Conservation (phyloP, 495 filamentous ascomycete species). For the Lophium mytilinum region DNA sequence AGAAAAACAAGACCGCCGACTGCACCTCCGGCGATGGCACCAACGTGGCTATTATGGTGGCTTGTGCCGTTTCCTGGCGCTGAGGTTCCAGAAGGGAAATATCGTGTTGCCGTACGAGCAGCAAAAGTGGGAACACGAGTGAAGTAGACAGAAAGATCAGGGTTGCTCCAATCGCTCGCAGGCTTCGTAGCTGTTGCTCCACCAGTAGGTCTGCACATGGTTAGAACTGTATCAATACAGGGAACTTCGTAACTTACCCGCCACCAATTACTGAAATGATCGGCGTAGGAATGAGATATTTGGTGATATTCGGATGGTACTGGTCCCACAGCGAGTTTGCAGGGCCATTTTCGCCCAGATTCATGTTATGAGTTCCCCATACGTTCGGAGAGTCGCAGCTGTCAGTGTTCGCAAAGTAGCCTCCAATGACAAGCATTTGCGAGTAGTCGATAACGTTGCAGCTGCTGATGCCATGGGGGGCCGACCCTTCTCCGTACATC, state of each 20-base stretch:
- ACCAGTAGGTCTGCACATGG: conserved; percentile 28
- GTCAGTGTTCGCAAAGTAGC: conserved; percentile 31
- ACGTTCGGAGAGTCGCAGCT: conserved; percentile 29
- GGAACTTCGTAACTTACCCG: conserved; percentile 28
- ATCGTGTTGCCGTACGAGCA: conserved; percentile 19
- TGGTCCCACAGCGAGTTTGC: conserved; percentile 33
- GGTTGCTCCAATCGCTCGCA: conserved; percentile 23
- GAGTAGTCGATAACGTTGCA: conserved; percentile 43
- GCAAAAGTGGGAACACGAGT: conserved; percentile 18
- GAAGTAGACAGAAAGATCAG: conserved; percentile 31
- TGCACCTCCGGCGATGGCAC: conserved; percentile 30
- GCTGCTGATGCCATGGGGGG: conserved; percentile 41
- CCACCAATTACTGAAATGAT: conserved; percentile 39
- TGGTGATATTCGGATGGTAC: conserved; percentile 33
- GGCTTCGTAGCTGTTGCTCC: conserved; percentile 35
- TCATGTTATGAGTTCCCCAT: conserved; percentile 39
- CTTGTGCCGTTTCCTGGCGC: conserved; percentile 4
- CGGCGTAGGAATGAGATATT: conserved; percentile 39
- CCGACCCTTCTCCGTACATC: conserved; percentile 32
- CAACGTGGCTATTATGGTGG: conserved; percentile 8
- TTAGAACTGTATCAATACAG: background rate
- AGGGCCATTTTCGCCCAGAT: conserved; percentile 37
- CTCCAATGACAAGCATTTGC: conserved; percentile 44
- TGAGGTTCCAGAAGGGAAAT: conserved; percentile 10
- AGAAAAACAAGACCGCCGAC: conserved; percentile 26